Conservation (phyloP, 2,329 filamentous ascomycete species). For the Apiospora phragmitis region DNA sequence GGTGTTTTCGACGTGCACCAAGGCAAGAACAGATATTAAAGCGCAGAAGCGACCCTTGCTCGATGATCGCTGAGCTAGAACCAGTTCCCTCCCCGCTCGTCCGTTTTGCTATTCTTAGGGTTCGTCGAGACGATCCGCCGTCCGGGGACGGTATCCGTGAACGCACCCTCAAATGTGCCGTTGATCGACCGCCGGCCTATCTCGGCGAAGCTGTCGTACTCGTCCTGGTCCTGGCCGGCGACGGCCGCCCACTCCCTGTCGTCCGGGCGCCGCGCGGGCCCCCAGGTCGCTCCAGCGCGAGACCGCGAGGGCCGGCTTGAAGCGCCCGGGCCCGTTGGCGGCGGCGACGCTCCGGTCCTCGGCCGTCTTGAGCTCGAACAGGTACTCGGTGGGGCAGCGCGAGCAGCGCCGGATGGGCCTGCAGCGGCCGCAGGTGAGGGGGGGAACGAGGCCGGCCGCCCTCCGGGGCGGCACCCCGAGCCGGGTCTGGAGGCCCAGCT, state of each 20-base stretch:
- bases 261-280: not conserved
- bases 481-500: not conserved
- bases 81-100: not conserved
- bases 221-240: not conserved
- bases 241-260: not conserved
- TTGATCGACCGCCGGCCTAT: slow-evolving; percentile 9
- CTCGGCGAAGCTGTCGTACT: not conserved
- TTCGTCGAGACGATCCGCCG: not conserved
- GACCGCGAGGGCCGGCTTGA: slow-evolving; percentile 1
- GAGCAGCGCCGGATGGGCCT: not conserved
- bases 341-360: not conserved
- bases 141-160: not conserved
- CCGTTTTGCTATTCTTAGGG: not conserved
- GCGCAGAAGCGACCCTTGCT: not conserved
- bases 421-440: slow-evolving; percentile 1
- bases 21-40: not conserved
- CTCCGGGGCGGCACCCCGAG: not conserved
- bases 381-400: slow-evolving; percentile 5
- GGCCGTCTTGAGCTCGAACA: slow-evolving; percentile 10
- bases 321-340: not conserved
- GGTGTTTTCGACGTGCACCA: too few relatives aligned
- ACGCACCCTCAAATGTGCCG: not conserved
- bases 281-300: slow-evolving; percentile 9
- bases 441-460: not conserved
- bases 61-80: not conserved